Percentiles rank a stretch among this genome's conserved stretches.
phyloP scores from a whole-genome alignment of 768 basidiomycete species.

The Suillus spraguei region DNA sequence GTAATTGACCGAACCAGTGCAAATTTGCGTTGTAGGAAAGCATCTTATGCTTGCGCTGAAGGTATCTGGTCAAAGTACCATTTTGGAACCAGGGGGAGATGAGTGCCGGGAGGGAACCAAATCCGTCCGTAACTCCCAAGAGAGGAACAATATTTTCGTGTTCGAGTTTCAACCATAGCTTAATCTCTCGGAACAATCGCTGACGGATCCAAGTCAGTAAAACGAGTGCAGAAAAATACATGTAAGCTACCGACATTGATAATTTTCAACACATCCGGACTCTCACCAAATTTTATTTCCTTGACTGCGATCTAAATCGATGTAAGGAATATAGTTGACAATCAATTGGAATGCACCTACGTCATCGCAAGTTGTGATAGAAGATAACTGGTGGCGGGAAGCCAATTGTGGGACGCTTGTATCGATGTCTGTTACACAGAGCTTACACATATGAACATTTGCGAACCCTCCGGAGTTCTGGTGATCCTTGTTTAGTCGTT shows the following conservation, averaged over 20 bases:
- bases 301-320: not conserved
- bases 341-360: not conserved
- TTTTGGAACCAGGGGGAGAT: slow-evolving; percentile 37
- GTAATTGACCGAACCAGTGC: not conserved
- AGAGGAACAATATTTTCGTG: slow-evolving; percentile 35
- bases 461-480: not conserved
- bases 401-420: not conserved
- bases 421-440: not conserved
- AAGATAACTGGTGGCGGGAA: not conserved
- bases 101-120: slow-evolving; percentile 35
- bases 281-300: not conserved
- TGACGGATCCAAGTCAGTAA: slow-evolving; percentile 9
- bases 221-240: not conserved
- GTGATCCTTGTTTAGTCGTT: not conserved
- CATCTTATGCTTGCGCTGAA: slow-evolving; percentile 16
- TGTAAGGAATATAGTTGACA: not conserved
- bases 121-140: slow-evolving; percentile 28
- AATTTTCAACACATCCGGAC: not conserved
- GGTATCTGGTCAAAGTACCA: slow-evolving; percentile 26
- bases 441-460: not conserved
- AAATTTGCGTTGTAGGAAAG: not conserved
- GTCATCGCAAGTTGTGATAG: not conserved
- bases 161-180: slow-evolving; percentile 31
- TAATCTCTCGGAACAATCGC: slow-evolving; percentile 34
- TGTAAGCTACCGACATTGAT: not conserved